Percentiles rank a stretch among this genome's conserved stretches.
Evolutionary conservation across 805 yeast genomes (phyloP).

Genomic region (Starmerella geochares): DNA sequence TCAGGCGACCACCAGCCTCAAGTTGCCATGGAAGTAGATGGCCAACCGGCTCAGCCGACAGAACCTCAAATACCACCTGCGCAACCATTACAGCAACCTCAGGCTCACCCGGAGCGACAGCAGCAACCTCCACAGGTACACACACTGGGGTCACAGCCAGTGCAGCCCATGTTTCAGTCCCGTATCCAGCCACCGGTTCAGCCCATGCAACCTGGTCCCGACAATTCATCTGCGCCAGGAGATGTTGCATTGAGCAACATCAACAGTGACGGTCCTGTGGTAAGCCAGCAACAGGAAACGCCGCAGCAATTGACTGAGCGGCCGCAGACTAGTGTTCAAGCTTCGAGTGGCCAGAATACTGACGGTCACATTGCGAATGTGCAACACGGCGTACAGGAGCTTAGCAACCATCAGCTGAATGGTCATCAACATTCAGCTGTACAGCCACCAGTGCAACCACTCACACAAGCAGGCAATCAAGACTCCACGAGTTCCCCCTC

Average conservation of each 20-base stretch:
- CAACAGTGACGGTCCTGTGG: background rate
- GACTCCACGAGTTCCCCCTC: too few species aligned
- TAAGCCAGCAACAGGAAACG: constrained; percentile 6
- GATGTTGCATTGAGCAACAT: background rate
- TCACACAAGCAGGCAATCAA: background rate
- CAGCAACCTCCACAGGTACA: constrained; percentile 1
- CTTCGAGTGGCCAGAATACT: background rate
- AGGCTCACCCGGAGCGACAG: constrained; percentile 6
- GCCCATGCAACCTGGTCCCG: background rate
- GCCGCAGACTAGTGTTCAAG: background rate
- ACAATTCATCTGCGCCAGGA: background rate
- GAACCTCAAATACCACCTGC: constrained; percentile 24
- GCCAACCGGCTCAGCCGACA: constrained; percentile 18
- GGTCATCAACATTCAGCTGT: background rate
- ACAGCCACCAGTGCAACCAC: constrained; percentile 7
- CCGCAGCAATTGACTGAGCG: background rate
- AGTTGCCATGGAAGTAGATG: constrained; percentile 31
- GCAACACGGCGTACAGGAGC: background rate
- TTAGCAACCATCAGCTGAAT: background rate
- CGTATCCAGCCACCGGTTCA: constrained; percentile 5
- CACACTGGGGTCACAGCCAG: background rate
- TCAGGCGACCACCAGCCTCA: constrained; percentile 24
- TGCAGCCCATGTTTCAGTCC: background rate
- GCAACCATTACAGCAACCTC: constrained; percentile 16
- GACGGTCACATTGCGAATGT: too few species aligned